Conservation (phyloP, 2,329 filamentous ascomycete species). For the Leptographium flavum region DNA sequence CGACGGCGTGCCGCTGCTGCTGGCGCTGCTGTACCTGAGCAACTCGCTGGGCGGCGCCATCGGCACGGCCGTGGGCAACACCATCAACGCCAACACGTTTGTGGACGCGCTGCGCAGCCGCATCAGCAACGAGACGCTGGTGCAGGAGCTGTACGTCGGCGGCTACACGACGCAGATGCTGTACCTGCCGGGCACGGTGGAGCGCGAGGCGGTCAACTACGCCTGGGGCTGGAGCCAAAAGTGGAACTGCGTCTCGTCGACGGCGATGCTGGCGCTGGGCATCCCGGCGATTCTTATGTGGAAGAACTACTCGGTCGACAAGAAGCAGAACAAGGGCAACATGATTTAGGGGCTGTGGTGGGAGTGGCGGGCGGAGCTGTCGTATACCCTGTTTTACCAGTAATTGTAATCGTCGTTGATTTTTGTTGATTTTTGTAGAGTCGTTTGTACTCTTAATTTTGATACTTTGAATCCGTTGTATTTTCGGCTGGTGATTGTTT, state of each 20-base stretch:
- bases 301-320: constrained; percentile 12
- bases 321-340: constrained; percentile 12
- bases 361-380: too few relatives aligned
- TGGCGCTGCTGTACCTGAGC: constrained; percentile 43
- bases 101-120: constrained; percentile 31
- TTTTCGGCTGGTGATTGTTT: too few relatives aligned
- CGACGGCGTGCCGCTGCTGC: constrained; percentile 40
- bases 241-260: constrained; percentile 32
- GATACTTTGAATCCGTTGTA: too few relatives aligned
- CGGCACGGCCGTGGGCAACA: constrained; percentile 42
- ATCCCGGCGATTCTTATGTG: constrained; percentile 10
- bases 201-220: constrained; percentile 37
- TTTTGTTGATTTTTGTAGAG: too few relatives aligned
- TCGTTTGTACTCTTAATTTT: too few relatives aligned
- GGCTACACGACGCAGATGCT: constrained; percentile 39
- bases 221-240: constrained; percentile 40
- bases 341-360: constrained; percentile 4
- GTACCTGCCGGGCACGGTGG: constrained; percentile 33
- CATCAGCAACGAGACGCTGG: constrained; percentile 26
- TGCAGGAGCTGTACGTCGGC: constrained; percentile 20
- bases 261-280: constrained; percentile 16
- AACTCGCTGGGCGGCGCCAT: constrained; percentile 45
- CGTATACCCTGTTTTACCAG: too few relatives aligned
- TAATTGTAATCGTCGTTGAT: too few relatives aligned
- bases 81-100: constrained; percentile 46